A percentile compares a stretch with the other conserved stretches of the same genome.
Conservation (phyloP, 148 eudicot species). For the Rheum nobile region DNA sequence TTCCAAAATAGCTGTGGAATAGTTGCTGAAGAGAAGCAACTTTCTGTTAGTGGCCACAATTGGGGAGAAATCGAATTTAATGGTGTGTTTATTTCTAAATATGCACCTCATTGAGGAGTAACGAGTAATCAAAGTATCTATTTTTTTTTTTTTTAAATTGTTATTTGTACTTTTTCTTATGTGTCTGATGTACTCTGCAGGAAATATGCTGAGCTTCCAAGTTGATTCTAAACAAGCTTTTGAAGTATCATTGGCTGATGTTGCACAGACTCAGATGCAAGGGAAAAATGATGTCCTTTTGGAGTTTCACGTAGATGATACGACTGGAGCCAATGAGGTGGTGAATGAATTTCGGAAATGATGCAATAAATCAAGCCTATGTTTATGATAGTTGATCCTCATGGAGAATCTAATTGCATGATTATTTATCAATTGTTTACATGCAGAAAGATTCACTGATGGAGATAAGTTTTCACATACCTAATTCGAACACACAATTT, state of each 20-base stretch:
- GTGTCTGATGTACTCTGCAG: constrained; percentile 18
- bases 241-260: constrained; percentile 95
- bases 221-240: constrained; percentile 87
- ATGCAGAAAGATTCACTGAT: constrained; percentile 93
- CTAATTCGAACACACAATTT: constrained; percentile 85
- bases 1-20: constrained; percentile 54
- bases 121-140: too few relatives aligned
- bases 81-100: constrained; percentile 55
- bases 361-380: too few relatives aligned
- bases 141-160: neutral
- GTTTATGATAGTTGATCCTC: neutral
- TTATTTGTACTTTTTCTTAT: neutral
- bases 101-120: too few relatives aligned
- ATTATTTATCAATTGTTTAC: neutral
- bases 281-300: constrained; percentile 87
- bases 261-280: constrained; percentile 90
- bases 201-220: constrained; percentile 67
- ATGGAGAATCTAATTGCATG: neutral
- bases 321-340: constrained; percentile 97
- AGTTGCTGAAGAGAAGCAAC: constrained; percentile 83
- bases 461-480: constrained; percentile 94
- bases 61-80: constrained; percentile 90
- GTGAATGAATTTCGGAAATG: too few relatives aligned
- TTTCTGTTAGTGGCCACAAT: constrained; percentile 88
- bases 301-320: constrained; percentile 98